These are phyloP conservation scores for Cicer bijugum DNA, from an alignment of 306 rosid species.

Conservation along the genomic window DNA sequence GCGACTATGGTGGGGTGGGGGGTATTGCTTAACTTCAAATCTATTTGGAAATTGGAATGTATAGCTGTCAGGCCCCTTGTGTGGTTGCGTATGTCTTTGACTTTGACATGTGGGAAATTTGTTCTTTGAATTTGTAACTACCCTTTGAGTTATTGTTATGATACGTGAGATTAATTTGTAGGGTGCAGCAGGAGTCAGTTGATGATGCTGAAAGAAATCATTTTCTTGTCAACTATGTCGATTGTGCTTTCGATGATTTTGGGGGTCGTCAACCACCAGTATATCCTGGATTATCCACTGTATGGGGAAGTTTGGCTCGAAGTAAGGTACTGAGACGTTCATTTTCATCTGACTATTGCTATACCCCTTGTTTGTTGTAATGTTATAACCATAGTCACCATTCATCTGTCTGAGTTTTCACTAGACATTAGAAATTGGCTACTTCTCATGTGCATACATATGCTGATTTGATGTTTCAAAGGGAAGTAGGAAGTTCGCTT, in stretches of 20 bases:
- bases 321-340: conserved; percentile 70
- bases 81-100: background rate
- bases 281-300: conserved; percentile 96
- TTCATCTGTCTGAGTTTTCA: conserved; percentile 11
- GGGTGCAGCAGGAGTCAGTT: conserved; percentile 99
- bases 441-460: conserved; percentile 12
- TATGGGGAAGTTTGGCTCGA: conserved; percentile 99
- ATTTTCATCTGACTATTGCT: conserved; percentile 35
- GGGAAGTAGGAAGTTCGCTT: conserved; percentile 14
- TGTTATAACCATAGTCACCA: conserved; percentile 16
- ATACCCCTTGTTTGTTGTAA: conserved; percentile 15
- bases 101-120: conserved; percentile 23
- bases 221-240: conserved; percentile 93
- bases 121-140: conserved; percentile 22
- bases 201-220: conserved; percentile 97
- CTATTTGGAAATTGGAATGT: conserved; percentile 11
- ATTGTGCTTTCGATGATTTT: conserved; percentile 96
- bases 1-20: background rate
- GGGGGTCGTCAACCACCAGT: conserved; percentile 99
- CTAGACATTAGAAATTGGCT: conserved; percentile 2
- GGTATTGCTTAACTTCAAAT: background rate
- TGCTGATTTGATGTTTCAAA: conserved; percentile 32
- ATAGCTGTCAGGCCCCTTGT: conserved; percentile 10
- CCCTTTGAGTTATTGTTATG: conserved; percentile 30
- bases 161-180: conserved; percentile 46